Percentiles rank a stretch among this genome's conserved stretches.
Conservation (phyloP, 352 stramenopile genomes). For the Phytopythium helicoides region DNA sequence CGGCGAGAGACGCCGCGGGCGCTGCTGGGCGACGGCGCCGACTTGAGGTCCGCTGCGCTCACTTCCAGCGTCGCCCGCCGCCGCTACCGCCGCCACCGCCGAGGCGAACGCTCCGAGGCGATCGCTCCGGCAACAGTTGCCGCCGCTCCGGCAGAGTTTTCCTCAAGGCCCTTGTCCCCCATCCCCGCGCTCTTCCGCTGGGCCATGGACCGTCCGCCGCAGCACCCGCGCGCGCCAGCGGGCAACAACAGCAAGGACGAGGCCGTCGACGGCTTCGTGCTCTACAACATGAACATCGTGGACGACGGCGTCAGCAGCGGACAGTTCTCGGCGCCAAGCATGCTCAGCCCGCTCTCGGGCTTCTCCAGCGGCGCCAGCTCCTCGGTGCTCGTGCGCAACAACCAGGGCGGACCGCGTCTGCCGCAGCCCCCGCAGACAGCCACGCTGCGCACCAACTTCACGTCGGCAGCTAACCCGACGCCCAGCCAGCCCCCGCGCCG, state of each 20-base stretch:
- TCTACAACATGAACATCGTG: constrained; percentile 48
- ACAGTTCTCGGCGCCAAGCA: constrained; percentile 28
- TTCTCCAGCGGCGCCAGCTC: constrained; percentile 31
- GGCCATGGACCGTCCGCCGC: constrained; percentile 18
- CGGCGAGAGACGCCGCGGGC: neutral
- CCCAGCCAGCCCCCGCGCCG: neutral
- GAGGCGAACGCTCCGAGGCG: no score
- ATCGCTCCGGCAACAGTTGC: no score
- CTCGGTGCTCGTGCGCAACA: constrained; percentile 27
- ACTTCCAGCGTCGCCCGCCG: no score
- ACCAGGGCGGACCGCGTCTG: constrained; percentile 23
- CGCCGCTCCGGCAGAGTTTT: no score
- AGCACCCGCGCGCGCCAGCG: no score
- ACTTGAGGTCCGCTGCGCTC: no score
- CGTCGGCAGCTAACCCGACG: constrained; percentile 23
- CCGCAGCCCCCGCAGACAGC: constrained; percentile 45
- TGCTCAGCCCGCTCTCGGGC: constrained; percentile 35
- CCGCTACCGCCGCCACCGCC: no score
- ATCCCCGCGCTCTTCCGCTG: constrained; percentile 10
- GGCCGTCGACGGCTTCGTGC: constrained; percentile 26
- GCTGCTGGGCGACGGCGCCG: neutral
- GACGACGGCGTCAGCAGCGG: constrained; percentile 37
- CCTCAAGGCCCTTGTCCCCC: no score
- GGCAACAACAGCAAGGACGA: neutral
- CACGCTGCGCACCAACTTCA: constrained; percentile 71